A percentile compares a stretch with the other conserved stretches of the same genome.
These are phyloP conservation scores for Aureobasidium sp. DNA, from an alignment of 2,329 filamentous ascomycete genomes.

Conservation along the genomic window DNA sequence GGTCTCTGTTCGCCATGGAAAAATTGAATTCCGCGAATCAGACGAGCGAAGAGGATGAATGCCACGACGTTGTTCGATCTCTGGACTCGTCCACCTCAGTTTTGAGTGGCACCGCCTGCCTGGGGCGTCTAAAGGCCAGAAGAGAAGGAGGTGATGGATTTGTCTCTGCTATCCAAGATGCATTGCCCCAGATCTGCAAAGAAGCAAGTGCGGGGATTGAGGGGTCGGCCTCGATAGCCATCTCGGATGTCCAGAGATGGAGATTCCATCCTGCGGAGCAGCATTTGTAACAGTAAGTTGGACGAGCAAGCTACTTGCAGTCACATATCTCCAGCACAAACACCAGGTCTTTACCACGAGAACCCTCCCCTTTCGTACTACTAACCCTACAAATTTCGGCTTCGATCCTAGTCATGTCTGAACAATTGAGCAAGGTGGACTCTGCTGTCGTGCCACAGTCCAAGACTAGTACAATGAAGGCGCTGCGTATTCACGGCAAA, in stretches of 20 bases:
- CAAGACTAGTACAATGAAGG: slow-evolving; percentile 22
- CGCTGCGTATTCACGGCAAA: slow-evolving; percentile 30
- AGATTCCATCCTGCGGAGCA: neutral
- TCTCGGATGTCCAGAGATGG: slow-evolving; percentile 1
- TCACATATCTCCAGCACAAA: neutral
- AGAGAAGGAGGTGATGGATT: neutral
- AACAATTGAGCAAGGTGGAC: neutral
- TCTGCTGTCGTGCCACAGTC: neutral
- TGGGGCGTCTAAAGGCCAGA: too few species aligned
- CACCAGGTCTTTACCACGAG: neutral
- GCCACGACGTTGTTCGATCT: neutral
- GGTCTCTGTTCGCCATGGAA: neutral
- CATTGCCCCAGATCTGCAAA: neutral
- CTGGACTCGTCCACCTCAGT: too few species aligned
- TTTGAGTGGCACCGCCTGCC: neutral
- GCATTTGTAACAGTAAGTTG: neutral
- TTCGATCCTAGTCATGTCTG: neutral
- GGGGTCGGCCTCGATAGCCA: neutral
- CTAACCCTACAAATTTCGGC: neutral
- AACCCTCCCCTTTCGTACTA: neutral
- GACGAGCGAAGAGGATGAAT: too few species aligned
- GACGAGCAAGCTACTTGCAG: neutral
- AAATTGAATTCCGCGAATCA: neutral
- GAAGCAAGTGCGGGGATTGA: slow-evolving; percentile 8
- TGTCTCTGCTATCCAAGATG: neutral